Percentiles rank a stretch among this genome's conserved stretches.
Evolutionary conservation across 306 rosid species (phyloP).

Genomic region (Inga leiocalycina): DNA sequence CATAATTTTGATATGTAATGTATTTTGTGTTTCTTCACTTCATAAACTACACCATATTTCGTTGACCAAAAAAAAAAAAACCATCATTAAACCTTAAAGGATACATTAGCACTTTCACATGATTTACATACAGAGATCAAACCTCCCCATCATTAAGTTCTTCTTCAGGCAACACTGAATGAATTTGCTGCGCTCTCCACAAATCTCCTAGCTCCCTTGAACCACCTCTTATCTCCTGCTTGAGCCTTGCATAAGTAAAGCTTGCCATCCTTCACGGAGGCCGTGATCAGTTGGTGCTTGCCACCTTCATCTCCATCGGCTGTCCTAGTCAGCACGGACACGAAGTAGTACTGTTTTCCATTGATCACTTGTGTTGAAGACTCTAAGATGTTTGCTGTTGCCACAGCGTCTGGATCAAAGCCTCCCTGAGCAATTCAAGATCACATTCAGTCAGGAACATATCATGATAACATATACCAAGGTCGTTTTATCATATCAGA

Average conservation of each 20-base stretch:
- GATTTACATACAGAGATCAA: slow-evolving; percentile 54
- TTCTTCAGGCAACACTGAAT: slow-evolving; percentile 84
- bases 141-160: background rate
- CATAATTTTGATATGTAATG: no score
- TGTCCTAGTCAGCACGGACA: slow-evolving; percentile 89
- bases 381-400: slow-evolving; percentile 85
- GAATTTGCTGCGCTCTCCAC: slow-evolving; percentile 78
- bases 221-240: slow-evolving; percentile 99
- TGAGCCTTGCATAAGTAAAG: slow-evolving; percentile 95
- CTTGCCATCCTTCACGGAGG: slow-evolving; percentile 81
- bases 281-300: slow-evolving; percentile 85
- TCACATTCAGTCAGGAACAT: slow-evolving; percentile 27
- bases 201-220: slow-evolving; percentile 86
- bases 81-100: slow-evolving; percentile 20
- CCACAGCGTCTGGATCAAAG: slow-evolving; percentile 75
- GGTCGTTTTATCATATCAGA: background rate
- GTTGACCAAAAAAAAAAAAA: no score
- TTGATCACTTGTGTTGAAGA: slow-evolving; percentile 33
- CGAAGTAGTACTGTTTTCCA: slow-evolving; percentile 65
- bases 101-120: slow-evolving; percentile 39
- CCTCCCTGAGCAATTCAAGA: slow-evolving; percentile 69
- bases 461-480: background rate
- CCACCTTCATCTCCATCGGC: slow-evolving; percentile 99
- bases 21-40: no score
- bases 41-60: no score